Evolutionary conservation across 352 stramenopile species (phyloP), one percentile per base, ranked within the genome.

Genomic region (Globisporangium paroecandrum): DNA sequence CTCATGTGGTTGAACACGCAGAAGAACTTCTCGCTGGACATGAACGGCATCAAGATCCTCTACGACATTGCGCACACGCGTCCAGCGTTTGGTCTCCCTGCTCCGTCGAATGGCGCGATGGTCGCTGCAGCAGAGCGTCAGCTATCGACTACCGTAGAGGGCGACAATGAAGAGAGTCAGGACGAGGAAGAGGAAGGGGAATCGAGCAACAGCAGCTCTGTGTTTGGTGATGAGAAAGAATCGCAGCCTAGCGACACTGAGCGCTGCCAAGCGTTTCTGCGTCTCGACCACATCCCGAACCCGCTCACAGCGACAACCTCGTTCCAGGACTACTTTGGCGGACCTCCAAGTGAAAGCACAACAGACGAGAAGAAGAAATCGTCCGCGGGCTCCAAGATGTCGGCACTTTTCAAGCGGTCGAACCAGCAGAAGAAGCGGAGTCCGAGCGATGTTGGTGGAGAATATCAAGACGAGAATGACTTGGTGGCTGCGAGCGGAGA

Each of bases 1-100:
- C 69, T 94, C 4, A 85, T 77, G 70, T 94, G 86, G 86, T 66
- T 78, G 27, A 93, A 93, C 55, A 88, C 82, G 7, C 82, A 90
- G 36, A 89, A 87, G 49, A 74, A 75, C 3, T 89, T 91, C 65
- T 79, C 68, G 24, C 69, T 91, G 32, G 82, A 91, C 58, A 76
- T 77, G 51, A 85, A 71, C 29, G 77, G 77, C 10, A 82, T 93
- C 61, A 89, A 87, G 59, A 80, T 93, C 43, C 65, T 66, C 32
- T 93, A 90, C 58, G 71, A 82, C 0, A 77, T 93, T 20, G 63
- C 65, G 0, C 85, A 93, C 55, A 78, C 72, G 36, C 78, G 85
- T 4, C 69, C 75, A 20, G 58, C 77, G 6, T 38, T 59, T 6
- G 65, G 69, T 2, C 25, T 66, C n/a, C 34, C 15, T 10, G 54